These are phyloP conservation scores for Viola pubescens DNA, from an alignment of 441 rosid genomes.

Conservation along the genomic window DNA sequence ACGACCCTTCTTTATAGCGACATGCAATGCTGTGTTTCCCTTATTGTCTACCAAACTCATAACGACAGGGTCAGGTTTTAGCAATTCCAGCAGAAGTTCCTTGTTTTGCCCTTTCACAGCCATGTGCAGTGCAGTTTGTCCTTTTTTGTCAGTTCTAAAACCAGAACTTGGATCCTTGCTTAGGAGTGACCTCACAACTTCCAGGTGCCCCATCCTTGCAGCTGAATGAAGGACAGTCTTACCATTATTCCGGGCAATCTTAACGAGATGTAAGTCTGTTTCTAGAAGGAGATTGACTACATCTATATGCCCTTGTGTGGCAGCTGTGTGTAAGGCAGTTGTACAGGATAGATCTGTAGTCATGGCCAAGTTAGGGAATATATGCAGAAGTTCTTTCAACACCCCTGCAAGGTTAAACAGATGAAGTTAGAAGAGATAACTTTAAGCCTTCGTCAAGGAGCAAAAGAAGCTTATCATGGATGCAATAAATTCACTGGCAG, in stretches of 20 bases:
- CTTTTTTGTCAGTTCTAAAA: slow-evolving; percentile 71
- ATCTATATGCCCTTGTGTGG: slow-evolving; percentile 77
- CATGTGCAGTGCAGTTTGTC: slow-evolving; percentile 92
- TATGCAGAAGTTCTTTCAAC: slow-evolving; percentile 51
- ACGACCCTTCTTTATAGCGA: slow-evolving; percentile 66
- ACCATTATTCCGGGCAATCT: slow-evolving; percentile 86
- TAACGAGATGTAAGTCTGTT: slow-evolving; percentile 64
- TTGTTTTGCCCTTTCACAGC: slow-evolving; percentile 90
- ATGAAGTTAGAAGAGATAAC: neutral
- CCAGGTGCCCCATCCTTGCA: slow-evolving; percentile 88
- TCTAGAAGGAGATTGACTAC: slow-evolving; percentile 81
- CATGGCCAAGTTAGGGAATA: slow-evolving; percentile 81
- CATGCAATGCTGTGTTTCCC: slow-evolving; percentile 78
- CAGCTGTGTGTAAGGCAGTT: slow-evolving; percentile 94
- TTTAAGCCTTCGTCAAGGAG: neutral
- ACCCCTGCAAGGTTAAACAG: slow-evolving; percentile 45
- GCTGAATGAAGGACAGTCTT: slow-evolving; percentile 91
- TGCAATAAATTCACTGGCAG: neutral
- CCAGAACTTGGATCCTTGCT: slow-evolving; percentile 62
- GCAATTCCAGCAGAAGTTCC: slow-evolving; percentile 60
- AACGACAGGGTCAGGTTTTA: slow-evolving; percentile 58
- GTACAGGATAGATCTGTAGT: slow-evolving; percentile 73
- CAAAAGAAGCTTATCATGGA: slow-evolving; percentile 7
- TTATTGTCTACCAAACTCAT: slow-evolving; percentile 55
- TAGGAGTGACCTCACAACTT: slow-evolving; percentile 68